phyloP scores from a whole-genome alignment of 129 eudicot genomes.

The Flaveria robusta region DNA sequence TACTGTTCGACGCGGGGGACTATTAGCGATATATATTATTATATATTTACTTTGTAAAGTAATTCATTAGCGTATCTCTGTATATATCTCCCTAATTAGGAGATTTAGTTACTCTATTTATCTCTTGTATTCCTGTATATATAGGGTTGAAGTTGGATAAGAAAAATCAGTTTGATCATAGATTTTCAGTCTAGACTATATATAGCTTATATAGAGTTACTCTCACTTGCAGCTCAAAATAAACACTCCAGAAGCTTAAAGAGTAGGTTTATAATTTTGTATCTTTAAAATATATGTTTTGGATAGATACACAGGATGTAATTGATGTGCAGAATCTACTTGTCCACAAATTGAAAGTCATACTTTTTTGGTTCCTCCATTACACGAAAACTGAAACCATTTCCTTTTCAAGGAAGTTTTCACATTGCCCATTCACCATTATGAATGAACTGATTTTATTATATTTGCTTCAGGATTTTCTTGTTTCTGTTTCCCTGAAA shows the following conservation, averaged over 20 bases:
- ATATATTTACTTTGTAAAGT: too few relatives aligned
- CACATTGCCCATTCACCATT: neutral
- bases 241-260: neutral
- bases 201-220: neutral
- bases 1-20: too few relatives aligned
- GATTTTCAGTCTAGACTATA: neutral
- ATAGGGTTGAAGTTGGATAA: too few relatives aligned
- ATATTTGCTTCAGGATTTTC: neutral
- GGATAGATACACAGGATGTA: neutral
- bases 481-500: slow-evolving; percentile 4
- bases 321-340: neutral
- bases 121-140: too few relatives aligned
- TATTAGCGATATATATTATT: too few relatives aligned
- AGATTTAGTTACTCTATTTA: too few relatives aligned
- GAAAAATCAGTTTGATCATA: too few relatives aligned
- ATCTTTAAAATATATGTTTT: neutral
- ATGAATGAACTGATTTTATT: slow-evolving; percentile 1
- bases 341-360: slow-evolving; percentile 9
- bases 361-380: neutral
- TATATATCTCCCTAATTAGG: too few relatives aligned
- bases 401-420: neutral
- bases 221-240: slow-evolving; percentile 2
- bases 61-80: too few relatives aligned
- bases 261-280: neutral
- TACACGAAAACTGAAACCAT: neutral